Evolutionary conservation across 2,329 filamentous ascomycete genomes (phyloP).

Genomic region (Cercospora sp.): DNA sequence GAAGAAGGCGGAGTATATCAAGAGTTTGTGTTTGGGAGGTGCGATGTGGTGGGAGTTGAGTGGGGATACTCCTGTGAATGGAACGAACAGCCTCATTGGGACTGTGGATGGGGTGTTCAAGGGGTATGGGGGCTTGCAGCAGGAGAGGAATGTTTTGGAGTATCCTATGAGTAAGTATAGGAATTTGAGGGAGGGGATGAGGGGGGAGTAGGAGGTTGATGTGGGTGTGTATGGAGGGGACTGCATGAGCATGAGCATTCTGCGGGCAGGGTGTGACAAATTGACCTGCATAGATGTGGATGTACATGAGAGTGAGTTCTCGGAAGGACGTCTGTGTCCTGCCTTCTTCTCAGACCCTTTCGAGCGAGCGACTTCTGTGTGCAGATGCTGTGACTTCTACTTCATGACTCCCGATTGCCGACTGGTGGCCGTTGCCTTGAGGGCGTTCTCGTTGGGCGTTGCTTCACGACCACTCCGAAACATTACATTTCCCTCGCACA

Average conservation of each 20-base stretch:
- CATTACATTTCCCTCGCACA: too few species aligned
- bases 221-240: background rate
- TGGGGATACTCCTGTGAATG: constrained; percentile 63
- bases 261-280: background rate
- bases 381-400: too few species aligned
- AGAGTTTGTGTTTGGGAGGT: constrained; percentile 67
- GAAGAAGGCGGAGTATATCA: constrained; percentile 70
- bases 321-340: background rate
- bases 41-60: constrained; percentile 77
- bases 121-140: constrained; percentile 45
- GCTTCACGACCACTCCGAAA: too few species aligned
- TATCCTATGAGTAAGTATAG: constrained; percentile 57
- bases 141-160: constrained; percentile 47
- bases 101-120: constrained; percentile 35
- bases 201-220: constrained; percentile 20
- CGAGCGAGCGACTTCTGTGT: background rate
- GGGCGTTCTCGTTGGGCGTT: too few species aligned
- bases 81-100: constrained; percentile 54
- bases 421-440: too few species aligned
- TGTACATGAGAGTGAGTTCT: too few species aligned
- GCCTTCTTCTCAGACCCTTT: background rate
- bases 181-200: constrained; percentile 50
- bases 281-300: background rate
- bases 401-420: background rate
- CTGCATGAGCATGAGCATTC: background rate